Base-by-base conservation (phyloP, 352 stramenopile genomes). In the Globisporangium radiosum region DNA sequence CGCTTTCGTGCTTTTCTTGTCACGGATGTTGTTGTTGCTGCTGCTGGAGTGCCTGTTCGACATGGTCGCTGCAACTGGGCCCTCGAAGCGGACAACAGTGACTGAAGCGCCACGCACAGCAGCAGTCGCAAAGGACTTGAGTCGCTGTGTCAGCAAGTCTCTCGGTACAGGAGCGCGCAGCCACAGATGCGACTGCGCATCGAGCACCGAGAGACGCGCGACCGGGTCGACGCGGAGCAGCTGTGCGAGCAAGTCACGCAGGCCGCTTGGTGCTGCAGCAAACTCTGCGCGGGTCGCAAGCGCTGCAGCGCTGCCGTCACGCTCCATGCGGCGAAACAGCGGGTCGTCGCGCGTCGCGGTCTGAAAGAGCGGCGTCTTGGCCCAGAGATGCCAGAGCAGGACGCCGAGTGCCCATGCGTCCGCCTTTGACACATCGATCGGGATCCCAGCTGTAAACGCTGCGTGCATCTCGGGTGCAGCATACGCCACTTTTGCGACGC, bases 361-460 rank as follows among this genome's bases (percentile, higher is more conserved):
- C n/a, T 62, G 57, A 15, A 89, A 64, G 13, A 92, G 71, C 43
- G 76, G 64, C n/a, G 74, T 68, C 57, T 85, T 81, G n/a, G 78
- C 85, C 48, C 78, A 73, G 15, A 94, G 52, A 5, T 76, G 76
- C 65, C 71, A 92, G 7, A 94, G 59, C 47, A 94, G 71, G 19
- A 92, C 71, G 37, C 84, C 84, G 5, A 94, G 70, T 2, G 80
- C 72, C 84, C 84, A 94, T 7, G 72, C 69, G 62, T 94, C 84
- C 10, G 70, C 79, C 65, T 81, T 81, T 54, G 69, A 65, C 14
- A 75, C 63, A 65, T 90, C 76, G 13, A 81, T 65, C 2, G 78
- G 52, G 14, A 64, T 51, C 3, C 52, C 17, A 0, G 49, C 36
- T 7, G 48, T 40, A 50, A 59, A 44, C 6, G 56, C 55, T 3